Base-by-base conservation (phyloP, 306 rosid species). In the Acacia crassicarpa region DNA sequence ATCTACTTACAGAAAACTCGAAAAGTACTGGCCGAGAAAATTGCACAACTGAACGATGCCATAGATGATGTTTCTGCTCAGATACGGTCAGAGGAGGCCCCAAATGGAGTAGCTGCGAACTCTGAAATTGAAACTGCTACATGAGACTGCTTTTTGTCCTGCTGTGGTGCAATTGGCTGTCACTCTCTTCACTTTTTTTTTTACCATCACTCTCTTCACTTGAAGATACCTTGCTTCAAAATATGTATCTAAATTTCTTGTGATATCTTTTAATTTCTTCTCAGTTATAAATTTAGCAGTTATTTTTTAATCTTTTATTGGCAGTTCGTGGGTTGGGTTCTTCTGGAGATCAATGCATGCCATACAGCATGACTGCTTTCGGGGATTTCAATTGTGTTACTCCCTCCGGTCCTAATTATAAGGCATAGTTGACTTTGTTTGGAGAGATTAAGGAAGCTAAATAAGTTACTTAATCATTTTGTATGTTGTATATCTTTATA, bases 11-110 rank as follows among this genome's bases (percentile, higher is more conserved):
- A 95, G 99, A 95, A 90, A 86, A 93, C 98, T 27, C 86, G 97
- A 51, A 90, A 93, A 77, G 86, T 87, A 68, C 86, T 95, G 88
- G 86, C 99, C 11, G 86, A 85, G 78, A 95, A 93, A 92, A 95
- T 95, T 61, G 98, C 90, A 17, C 94, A 93, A 83, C 88, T 95
- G 83, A 95, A 91, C 76, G 84, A 95, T 79, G 96, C 99, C 54
- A 95, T 95, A 82, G 99, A 95, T 85, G 98, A 86, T 75, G 94
- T 95, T 88, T 92, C 99, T 81, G 48, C 93, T 75, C 94, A 95
- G 91, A 90, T 89, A 75, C 84, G 89, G 33, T 65, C 95, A 65
- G 91, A 86, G 78, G 91, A 91, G 38, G 81, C 80, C 65, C 84
- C 95, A 63, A 91, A 91, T 82, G 95, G 93, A 65, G 91, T 85